Percentiles rank a stretch among this genome's conserved stretches.
phyloP scores from a whole-genome alignment of 768 basidiomycete species.

The Suillus sp. region DNA sequence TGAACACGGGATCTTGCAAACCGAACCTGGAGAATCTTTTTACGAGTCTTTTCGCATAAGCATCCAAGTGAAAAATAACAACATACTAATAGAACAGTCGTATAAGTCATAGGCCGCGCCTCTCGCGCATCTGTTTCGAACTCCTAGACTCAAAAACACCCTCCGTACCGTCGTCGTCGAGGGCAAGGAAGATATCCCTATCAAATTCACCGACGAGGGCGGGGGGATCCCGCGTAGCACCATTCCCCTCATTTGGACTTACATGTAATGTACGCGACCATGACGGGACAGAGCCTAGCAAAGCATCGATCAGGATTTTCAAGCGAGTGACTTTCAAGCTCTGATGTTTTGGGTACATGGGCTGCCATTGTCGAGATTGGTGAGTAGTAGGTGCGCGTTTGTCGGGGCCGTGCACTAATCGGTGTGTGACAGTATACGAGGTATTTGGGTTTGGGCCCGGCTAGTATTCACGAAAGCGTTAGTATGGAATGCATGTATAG shows the following conservation, averaged over 20 bases:
- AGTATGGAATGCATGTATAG: conserved; percentile 90
- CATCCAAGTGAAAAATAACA: background rate
- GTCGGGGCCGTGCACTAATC: conserved; percentile 5
- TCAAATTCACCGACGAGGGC: conserved; percentile 98
- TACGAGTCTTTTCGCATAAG: background rate
- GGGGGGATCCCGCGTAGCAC: conserved; percentile 87
- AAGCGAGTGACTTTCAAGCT: conserved; percentile 89
- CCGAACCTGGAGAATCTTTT: background rate
- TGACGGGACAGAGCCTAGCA: conserved; percentile 50
- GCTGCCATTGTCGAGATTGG: conserved; percentile 86
- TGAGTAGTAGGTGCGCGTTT: conserved; percentile 41
- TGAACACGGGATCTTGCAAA: background rate
- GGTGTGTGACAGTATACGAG: conserved; percentile 70
- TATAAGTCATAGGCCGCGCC: conserved; percentile 88
- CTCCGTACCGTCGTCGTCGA: conserved; percentile 96
- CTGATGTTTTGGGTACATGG: conserved; percentile 94
- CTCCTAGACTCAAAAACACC: conserved; percentile 88
- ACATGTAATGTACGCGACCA: conserved; percentile 87
- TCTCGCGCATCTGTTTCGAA: conserved; percentile 96
- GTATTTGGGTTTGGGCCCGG: conserved; percentile 90
- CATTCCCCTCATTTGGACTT: conserved; percentile 96
- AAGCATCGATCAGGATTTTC: conserved; percentile 75
- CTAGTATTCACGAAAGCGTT: conserved; percentile 94
- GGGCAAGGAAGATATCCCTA: conserved; percentile 98
- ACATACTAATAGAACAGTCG: background rate